Evolutionary conservation across 176 grass and related monocot genomes (phyloP).

Genomic region (Musa itinerans): DNA sequence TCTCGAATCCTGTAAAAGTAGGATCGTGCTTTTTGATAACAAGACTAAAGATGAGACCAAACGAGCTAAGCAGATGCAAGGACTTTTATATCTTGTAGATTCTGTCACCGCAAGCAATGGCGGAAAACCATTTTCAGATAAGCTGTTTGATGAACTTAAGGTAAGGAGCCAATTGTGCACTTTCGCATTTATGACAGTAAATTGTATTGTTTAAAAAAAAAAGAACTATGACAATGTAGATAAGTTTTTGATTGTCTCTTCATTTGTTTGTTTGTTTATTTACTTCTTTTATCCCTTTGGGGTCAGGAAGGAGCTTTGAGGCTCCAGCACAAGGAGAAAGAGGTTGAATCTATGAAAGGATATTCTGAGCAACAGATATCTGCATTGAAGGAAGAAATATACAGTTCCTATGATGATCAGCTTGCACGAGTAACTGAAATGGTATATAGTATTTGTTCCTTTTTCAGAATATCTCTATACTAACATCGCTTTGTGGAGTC

Average conservation of each 20-base stretch:
- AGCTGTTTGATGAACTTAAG: constrained; percentile 46
- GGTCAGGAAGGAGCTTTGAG: constrained; percentile 35
- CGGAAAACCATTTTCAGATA: constrained; percentile 45
- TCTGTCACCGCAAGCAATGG: constrained; percentile 28
- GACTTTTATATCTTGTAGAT: constrained; percentile 37
- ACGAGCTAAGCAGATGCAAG: constrained; percentile 17
- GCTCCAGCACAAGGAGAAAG: constrained; percentile 25
- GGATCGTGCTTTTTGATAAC: constrained; percentile 60
- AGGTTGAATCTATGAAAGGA: constrained; percentile 8
- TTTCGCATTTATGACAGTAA: neutral
- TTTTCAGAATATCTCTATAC: neutral
- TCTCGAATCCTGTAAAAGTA: constrained; percentile 28
- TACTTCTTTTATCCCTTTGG: constrained; percentile 10
- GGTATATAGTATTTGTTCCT: constrained; percentile 22
- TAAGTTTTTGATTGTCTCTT: neutral
- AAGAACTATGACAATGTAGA: too few relatives aligned
- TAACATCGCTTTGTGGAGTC: neutral
- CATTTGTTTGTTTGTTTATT: neutral
- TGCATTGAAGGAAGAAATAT: constrained; percentile 35
- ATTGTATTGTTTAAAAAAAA: too few relatives aligned
- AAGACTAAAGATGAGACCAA: constrained; percentile 24
- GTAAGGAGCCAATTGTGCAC: constrained; percentile 16
- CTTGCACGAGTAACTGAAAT: constrained; percentile 32
- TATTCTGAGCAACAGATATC: constrained; percentile 53
- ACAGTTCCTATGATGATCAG: constrained; percentile 39